Evolutionary conservation across 768 basidiomycete species (phyloP), one percentile per base, ranked within the genome.

Genomic region (Termitomyces sp.): DNA sequence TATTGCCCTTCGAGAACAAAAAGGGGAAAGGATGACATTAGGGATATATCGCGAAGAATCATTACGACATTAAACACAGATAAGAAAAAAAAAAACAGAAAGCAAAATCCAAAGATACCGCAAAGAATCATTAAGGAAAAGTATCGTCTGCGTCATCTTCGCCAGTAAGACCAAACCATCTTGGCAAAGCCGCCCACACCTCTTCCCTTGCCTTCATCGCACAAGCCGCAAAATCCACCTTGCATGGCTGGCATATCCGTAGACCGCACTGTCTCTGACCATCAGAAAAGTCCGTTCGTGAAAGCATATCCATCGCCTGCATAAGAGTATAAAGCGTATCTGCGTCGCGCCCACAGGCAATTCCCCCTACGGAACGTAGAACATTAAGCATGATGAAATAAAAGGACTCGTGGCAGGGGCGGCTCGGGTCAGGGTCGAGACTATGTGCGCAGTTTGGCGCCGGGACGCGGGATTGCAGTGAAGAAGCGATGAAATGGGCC

Each of bases 381-480:
- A 87, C 74, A 69, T 91, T 89, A 58, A 91, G 80, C 75, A 82
- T 82, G 73, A 91, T 83, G 69, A 85, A 88, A 71, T 89, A 87
- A 71, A 88, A 88, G 14, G 88, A 86, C 54, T 89, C 86, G 58
- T 74, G 73, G 70, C 89, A 91, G 53, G 70, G 64, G 35, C 74
- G 58, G 56, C 75, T 73, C 1, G 73, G 69, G 13, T 66, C 75
- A 54, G 73, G 62, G 16, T 76, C 67, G 26, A 68, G 41, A 50
- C 65, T 67, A 69, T 83, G 75, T 4, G 72, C 66, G 67, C 88
- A 91, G 12, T 77, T 73, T 0, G 69, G 58, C 5, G 86, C 78
- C 0, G 84, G 79, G 1, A 67, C 23, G 2, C 83, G 82, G 48
- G 72, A 70, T 55, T 78, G 75, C 26, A 91, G 79, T 46, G 87